Evolutionary conservation across 495 filamentous ascomycete genomes (phyloP), one percentile per base, ranked within the genome.

Genomic region (Tuber umbilicatum): DNA sequence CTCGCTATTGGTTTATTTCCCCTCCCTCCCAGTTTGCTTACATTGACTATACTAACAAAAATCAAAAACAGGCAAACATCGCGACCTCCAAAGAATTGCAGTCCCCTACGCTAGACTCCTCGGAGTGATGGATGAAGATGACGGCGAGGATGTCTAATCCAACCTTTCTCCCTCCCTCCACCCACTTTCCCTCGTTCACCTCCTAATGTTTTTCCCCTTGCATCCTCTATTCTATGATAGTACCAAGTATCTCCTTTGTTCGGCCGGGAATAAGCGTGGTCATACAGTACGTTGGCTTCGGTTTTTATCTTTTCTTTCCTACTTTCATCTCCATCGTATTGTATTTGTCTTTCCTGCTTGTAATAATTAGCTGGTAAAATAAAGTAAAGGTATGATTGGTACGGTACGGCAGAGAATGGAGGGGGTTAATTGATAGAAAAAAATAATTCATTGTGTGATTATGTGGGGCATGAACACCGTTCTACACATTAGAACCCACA

Each of bases 61-160:
- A 75, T 45, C 71, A 17, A 68, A n/a, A n/a, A 74, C 74, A 97
- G 94, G 94, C 73, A 97, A 97, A 89, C 92, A 93, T 82, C 91
- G 94, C 38, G 94, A 97, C 79, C 86, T 97, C 40, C 94, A 97
- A 82, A 87, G 94, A 10, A 89, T 96, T 50, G 97, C 92, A 42
- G 91, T 96, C n/a, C 93, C 94, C 76, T 97, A 95, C 79, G 93
- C 93, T 31, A 89, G 91, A 69, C 83, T 94, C 27, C 81, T 96
- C 17, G 92, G 89, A 27, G 84, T 91, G 70, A 85, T 88, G 23
- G 82, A 84, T 55, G 80, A 81, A 10, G 82, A 84, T 60, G 80
- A 84, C 38, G 82, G 86, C 35, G 87, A 79, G 38, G 27, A 35
- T 27, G n/a, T 60, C 55, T 64, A 35, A 60, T 23, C 23, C 35